Conservation (phyloP, 1,139 yeast genomes). For the Blastobotrys persicus region DNA sequence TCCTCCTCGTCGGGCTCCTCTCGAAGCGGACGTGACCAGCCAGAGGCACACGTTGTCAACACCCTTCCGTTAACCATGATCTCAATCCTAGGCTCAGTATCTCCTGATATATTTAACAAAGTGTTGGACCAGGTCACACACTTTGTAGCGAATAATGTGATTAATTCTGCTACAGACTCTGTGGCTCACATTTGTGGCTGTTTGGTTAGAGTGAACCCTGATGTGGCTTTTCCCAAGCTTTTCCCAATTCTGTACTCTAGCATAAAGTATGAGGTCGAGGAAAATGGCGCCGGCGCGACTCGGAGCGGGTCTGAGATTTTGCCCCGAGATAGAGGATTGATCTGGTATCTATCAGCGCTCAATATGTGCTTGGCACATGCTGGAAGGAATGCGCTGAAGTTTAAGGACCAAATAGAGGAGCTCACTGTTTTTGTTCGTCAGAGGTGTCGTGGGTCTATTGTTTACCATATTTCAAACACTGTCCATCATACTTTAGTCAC, state of each 20-base stretch:
- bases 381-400: constrained; percentile 47
- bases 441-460: constrained; percentile 63
- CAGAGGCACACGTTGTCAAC: constrained; percentile 48
- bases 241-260: constrained; percentile 49
- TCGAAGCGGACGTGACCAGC: constrained; percentile 28
- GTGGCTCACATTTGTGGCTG: constrained; percentile 71
- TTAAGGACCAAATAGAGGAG: constrained; percentile 48
- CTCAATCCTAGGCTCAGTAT: constrained; percentile 66
- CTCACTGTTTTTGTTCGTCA: constrained; percentile 54
- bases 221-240: constrained; percentile 45
- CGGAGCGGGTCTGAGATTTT: constrained; percentile 67
- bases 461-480: constrained; percentile 46
- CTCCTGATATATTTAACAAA: constrained; percentile 57
- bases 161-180: constrained; percentile 64
- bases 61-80: constrained; percentile 63
- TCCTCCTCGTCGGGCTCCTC: constrained; percentile 22
- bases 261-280: constrained; percentile 68
- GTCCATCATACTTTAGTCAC: constrained; percentile 68
- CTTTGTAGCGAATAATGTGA: constrained; percentile 59
- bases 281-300: constrained; percentile 78
- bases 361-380: constrained; percentile 75
- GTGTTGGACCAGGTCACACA: constrained; percentile 54
- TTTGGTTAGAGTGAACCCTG: constrained; percentile 61
- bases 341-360: constrained; percentile 69
- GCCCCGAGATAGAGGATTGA: constrained; percentile 74